Evolutionary conservation across 176 grass and related monocot species (phyloP), one percentile per base, ranked within the genome.

Genomic region (Cenchrus fungigraminus): DNA sequence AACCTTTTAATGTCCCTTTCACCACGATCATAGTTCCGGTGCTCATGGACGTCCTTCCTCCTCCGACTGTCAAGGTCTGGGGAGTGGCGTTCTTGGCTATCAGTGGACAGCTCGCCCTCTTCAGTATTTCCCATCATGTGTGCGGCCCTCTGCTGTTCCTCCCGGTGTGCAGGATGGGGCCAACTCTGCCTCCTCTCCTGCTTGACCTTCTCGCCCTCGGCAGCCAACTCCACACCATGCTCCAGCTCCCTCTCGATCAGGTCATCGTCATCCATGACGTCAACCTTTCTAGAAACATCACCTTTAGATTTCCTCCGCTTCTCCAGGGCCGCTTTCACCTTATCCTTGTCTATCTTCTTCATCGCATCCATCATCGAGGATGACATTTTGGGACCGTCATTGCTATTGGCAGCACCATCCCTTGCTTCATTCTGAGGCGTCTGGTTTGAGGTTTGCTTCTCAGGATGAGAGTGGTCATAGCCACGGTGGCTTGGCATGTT

Each of bases 201-300:
- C 49, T 87, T 89, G 6, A 74, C 87, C 77, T 58, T 89, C 78
- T 91, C 87, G n/a, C 91, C 89, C 76, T 87, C 81, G 5, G 86
- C 93, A 80, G 88, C 95, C 78, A 89, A 86, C 78, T 97, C 95
- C 68, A 91, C 88, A 28, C 90, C 92, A 81, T 95, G 86, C 76
- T 97, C 95, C 82, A 97, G 78, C 83, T 95, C 95, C 81, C 95
- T 94, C 82, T 90, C 90, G 12, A 91, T 88, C 40, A 94, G 90
- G 72, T 89, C 92, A 82, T 94, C 95, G 14, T 90, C 92, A 78
- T 90, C 89, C 58, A 90, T 65, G 8, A 82, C 46, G 14, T 97
- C 92, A 82, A 84, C 84, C 78, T 90, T 97, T 80, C 74, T 90
- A 55, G 87, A 73, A 63, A 82, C 60, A 42, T 92, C 90, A 68